Evolutionary conservation across 73 alveolate species (phyloP).

Genomic region (Paramecium sexaurelia): DNA sequence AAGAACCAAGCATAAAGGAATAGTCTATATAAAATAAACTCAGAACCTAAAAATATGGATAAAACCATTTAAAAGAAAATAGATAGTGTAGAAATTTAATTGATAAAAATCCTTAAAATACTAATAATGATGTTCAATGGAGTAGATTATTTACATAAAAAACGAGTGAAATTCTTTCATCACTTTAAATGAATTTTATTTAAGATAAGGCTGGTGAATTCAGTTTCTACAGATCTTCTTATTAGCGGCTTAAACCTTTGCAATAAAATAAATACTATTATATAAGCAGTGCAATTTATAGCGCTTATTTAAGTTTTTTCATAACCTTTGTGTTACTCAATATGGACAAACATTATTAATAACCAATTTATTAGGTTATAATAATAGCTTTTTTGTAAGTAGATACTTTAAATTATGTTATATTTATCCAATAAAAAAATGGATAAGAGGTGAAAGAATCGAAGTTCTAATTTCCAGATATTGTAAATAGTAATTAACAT

Average conservation of each 20-base stretch:
- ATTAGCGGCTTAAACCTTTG: background rate
- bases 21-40: background rate
- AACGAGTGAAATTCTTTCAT: background rate
- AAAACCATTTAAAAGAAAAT: background rate
- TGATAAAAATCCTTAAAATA: background rate
- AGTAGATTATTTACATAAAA: background rate
- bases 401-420: background rate
- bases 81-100: background rate
- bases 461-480: background rate
- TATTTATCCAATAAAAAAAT: background rate
- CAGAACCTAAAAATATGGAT: background rate
- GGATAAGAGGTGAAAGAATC: background rate
- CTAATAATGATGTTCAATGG: slow-evolving; percentile 9
- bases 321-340: background rate
- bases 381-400: background rate
- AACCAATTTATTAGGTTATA: background rate
- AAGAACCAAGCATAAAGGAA: slow-evolving; percentile 31
- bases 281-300: background rate
- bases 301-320: background rate
- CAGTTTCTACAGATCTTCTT: background rate
- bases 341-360: background rate
- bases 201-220: background rate
- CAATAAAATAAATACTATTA: background rate
- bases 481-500: background rate
- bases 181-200: background rate